Percentiles rank a stretch among this genome's conserved stretches.
Evolutionary conservation across 2,329 filamentous ascomycete genomes (phyloP).

Genomic region (Fusarium sp.): DNA sequence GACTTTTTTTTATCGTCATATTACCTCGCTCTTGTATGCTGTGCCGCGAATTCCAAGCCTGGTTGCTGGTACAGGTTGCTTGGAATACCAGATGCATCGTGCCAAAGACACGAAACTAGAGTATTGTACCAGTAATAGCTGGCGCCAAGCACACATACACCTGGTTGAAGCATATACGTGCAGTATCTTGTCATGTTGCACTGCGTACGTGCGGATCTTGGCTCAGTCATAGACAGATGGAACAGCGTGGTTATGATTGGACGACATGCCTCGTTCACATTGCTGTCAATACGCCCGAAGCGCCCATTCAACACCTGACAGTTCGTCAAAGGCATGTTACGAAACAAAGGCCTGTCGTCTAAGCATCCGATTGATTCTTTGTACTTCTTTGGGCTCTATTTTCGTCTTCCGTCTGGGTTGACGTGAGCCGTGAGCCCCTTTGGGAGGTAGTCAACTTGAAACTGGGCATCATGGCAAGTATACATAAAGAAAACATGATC

Average conservation of each 20-base stretch:
- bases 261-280: constrained; percentile 5
- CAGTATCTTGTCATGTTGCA: constrained; percentile 38
- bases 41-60: constrained; percentile 13
- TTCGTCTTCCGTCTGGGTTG: constrained; percentile 29
- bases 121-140: constrained; percentile 33
- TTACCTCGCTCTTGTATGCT: not conserved
- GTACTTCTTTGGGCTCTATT: constrained; percentile 28
- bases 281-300: constrained; percentile 8
- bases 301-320: constrained; percentile 11
- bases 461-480: constrained; percentile 30
- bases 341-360: constrained; percentile 30
- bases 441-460: constrained; percentile 3
- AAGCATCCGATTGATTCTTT: constrained; percentile 14
- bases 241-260: constrained; percentile 35
- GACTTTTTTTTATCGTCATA: constrained; percentile 4
- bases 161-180: constrained; percentile 17
- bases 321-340: constrained; percentile 10
- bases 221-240: constrained; percentile 37
- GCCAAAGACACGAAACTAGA: constrained; percentile 7
- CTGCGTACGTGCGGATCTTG: constrained; percentile 40
- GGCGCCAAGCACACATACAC: constrained; percentile 29
- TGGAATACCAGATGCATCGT: constrained; percentile 12
- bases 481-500: constrained; percentile 39
- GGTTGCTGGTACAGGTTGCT: constrained; percentile 2
- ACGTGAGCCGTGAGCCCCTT: not conserved